Evolutionary conservation across 331 rosid species (phyloP).

Genomic region (Arachis monticola): DNA sequence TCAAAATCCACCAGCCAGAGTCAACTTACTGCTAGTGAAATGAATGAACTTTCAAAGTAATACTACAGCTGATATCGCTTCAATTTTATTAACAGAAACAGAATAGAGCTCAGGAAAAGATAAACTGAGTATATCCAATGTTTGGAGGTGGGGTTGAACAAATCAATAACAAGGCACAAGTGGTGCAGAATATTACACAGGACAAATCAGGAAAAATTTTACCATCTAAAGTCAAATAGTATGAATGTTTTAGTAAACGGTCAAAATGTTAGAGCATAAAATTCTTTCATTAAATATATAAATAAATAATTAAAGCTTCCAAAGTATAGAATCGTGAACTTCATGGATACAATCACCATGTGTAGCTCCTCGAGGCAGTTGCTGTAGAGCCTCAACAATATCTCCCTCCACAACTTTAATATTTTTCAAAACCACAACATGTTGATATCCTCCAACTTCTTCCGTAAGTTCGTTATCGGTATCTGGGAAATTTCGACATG

Average conservation of each 20-base stretch:
- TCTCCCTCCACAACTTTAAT: constrained; percentile 84
- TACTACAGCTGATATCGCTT: not conserved
- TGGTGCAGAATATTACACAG: constrained; percentile 5
- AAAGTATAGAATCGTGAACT: constrained; percentile 14
- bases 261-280: constrained; percentile 11
- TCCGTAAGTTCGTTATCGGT: constrained; percentile 74
- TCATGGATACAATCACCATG: constrained; percentile 86
- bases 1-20: not conserved
- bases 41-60: constrained; percentile 2
- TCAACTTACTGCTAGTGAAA: constrained; percentile 25
- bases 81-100: constrained; percentile 10
- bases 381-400: constrained; percentile 66
- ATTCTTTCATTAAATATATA: not conserved
- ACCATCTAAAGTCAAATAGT: constrained; percentile 1
- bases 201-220: constrained; percentile 5
- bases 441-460: constrained; percentile 93
- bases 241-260: not conserved
- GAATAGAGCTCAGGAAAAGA: constrained; percentile 12
- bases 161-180: not conserved
- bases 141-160: too few species aligned
- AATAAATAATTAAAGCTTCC: not conserved
- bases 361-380: constrained; percentile 74
- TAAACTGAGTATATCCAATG: constrained; percentile 6
- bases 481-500: constrained; percentile 49
- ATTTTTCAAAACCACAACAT: constrained; percentile 69